These are phyloP conservation scores for Erodium maritimum DNA, from an alignment of 345 rosid species.

Conservation along the genomic window DNA sequence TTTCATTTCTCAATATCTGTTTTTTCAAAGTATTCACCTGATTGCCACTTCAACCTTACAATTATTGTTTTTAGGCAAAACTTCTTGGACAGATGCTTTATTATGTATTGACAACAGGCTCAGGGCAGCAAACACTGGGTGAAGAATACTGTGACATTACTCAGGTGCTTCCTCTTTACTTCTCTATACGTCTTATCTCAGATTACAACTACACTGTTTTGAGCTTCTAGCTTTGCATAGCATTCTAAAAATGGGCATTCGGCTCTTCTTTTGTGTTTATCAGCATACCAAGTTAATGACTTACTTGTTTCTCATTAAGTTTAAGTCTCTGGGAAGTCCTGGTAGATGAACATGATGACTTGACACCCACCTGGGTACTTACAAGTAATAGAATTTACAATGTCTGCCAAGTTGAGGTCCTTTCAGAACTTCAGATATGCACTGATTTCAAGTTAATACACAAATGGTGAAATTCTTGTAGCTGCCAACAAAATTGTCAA, in stretches of 20 bases:
- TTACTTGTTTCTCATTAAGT: background rate
- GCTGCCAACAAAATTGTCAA: background rate
- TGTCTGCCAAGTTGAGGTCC: background rate
- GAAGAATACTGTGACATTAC: conserved; percentile 93
- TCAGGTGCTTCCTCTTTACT: conserved; percentile 39
- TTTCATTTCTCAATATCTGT: background rate
- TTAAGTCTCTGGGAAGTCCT: background rate
- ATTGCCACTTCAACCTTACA: background rate
- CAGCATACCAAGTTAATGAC: background rate
- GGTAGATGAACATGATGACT: background rate
- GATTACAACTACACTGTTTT: background rate
- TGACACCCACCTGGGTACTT: no score
- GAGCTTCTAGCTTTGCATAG: background rate
- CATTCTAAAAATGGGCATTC: background rate
- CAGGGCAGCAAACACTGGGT: conserved; percentile 92
- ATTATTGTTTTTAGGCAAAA: conserved; percentile 44
- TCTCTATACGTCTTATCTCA: background rate
- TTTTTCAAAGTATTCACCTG: background rate
- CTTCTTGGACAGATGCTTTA: conserved; percentile 88
- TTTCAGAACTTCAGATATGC: background rate
- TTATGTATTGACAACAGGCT: conserved; percentile 78
- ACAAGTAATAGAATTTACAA: background rate
- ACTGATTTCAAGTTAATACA: background rate
- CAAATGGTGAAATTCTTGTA: background rate
- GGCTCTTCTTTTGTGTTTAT: background rate